Conservation (phyloP, 345 rosid genomes). For the Aethionema arabicum region DNA sequence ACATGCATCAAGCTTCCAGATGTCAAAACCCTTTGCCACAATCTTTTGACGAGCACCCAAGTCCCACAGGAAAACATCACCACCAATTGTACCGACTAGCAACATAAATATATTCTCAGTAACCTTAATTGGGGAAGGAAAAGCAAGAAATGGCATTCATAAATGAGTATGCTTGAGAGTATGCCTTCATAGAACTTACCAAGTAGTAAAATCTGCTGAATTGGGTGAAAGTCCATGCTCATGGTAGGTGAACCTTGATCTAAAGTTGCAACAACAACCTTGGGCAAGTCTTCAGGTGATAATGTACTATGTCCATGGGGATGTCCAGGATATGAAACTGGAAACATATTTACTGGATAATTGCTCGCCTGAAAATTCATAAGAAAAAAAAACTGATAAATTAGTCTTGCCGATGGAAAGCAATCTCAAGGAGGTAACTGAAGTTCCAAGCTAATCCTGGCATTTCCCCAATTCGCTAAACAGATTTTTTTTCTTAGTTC, state of each 20-base stretch:
- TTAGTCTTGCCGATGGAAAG: not conserved
- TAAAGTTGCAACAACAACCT: slow-evolving; percentile 55
- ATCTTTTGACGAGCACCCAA: slow-evolving; percentile 64
- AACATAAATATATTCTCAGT: slow-evolving; percentile 29
- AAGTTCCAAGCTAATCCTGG: not conserved
- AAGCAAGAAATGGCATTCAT: slow-evolving; percentile 8
- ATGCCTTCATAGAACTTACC: slow-evolving; percentile 45
- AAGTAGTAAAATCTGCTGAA: slow-evolving; percentile 72
- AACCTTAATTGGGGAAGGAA: slow-evolving; percentile 8
- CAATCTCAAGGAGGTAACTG: not conserved
- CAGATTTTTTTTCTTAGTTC: not conserved
- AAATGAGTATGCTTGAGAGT: slow-evolving; percentile 18
- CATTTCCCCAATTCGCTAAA: not conserved
- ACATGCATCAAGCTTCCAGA: slow-evolving; percentile 58
- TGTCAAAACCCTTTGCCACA: slow-evolving; percentile 56
- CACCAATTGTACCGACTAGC: slow-evolving; percentile 81
- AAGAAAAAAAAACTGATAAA: not conserved
- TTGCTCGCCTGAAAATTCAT: slow-evolving; percentile 56
- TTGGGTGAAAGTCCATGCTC: slow-evolving; percentile 93
- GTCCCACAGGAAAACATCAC: slow-evolving; percentile 75
- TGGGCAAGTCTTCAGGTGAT: slow-evolving; percentile 82
- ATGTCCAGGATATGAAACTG: slow-evolving; percentile 63
- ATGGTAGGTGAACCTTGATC: slow-evolving; percentile 67
- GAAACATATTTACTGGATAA: slow-evolving; percentile 65
- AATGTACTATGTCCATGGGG: slow-evolving; percentile 69